These are phyloP conservation scores for Rhodocollybia butyracea DNA, from an alignment of 768 basidiomycete species.

Conservation along the genomic window DNA sequence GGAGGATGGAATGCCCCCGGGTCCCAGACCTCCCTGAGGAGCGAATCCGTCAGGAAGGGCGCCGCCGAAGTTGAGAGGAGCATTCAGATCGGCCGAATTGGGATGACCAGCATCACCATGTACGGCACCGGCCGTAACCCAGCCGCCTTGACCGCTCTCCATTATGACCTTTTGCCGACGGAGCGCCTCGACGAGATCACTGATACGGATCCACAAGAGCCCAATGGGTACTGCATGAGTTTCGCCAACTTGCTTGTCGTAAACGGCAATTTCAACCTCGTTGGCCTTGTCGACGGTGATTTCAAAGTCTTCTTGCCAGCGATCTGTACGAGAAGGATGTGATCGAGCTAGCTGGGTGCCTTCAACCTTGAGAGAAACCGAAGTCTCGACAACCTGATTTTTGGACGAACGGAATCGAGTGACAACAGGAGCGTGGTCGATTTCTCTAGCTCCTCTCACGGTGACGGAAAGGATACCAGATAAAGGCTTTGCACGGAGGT, in stretches of 20 bases:
- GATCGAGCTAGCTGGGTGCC: slow-evolving; percentile 90
- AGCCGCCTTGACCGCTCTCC: slow-evolving; percentile 85
- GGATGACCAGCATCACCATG: slow-evolving; percentile 50
- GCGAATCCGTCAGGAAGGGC: slow-evolving; percentile 31
- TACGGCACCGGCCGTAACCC: slow-evolving; percentile 96
- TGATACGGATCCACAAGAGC: slow-evolving; percentile 91
- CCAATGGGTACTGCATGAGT: slow-evolving; percentile 86
- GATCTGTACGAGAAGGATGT: slow-evolving; percentile 89
- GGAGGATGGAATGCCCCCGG: slow-evolving; percentile 18
- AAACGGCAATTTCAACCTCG: slow-evolving; percentile 95
- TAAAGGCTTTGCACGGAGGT: slow-evolving; percentile 87
- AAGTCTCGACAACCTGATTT: slow-evolving; percentile 79
- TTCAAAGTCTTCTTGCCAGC: slow-evolving; percentile 98
- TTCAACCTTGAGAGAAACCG: slow-evolving; percentile 94
- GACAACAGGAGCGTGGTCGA: slow-evolving; percentile 87
- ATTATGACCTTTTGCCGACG: slow-evolving; percentile 87
- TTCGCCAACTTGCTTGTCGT: slow-evolving; percentile 86
- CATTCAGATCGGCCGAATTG: slow-evolving; percentile 41
- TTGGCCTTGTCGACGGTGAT: slow-evolving; percentile 97
- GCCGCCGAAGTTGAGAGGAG: slow-evolving; percentile 46
- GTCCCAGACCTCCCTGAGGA: slow-evolving; percentile 30
- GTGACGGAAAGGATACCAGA: slow-evolving; percentile 91
- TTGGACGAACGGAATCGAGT: slow-evolving; percentile 72
- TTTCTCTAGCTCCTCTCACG: slow-evolving; percentile 85
- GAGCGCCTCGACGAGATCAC: slow-evolving; percentile 90